Evolutionary conservation across 495 filamentous ascomycete genomes (phyloP).

Genomic region (Rostrohypoxylon terebratum): DNA sequence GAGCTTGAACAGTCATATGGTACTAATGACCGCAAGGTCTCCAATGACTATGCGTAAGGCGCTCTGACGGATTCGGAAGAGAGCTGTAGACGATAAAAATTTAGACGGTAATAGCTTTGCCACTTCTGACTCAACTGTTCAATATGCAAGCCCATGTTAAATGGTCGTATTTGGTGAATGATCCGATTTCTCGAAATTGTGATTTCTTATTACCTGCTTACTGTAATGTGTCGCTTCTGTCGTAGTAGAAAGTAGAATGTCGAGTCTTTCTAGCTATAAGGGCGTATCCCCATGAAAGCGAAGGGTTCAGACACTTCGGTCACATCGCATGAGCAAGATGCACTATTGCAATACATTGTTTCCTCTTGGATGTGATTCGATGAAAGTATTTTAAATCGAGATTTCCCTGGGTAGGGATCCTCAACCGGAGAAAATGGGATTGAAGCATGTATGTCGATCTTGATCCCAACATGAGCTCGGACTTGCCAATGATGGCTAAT

Average conservation of each 20-base stretch:
- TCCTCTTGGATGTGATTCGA: neutral
- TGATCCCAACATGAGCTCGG: neutral
- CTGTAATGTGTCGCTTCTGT: neutral
- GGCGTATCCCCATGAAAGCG: too few relatives aligned
- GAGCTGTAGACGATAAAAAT: neutral
- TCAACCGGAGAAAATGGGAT: neutral
- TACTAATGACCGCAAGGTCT: constrained; percentile 16
- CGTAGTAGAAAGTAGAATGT: neutral
- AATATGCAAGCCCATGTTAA: too few relatives aligned
- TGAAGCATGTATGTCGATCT: neutral
- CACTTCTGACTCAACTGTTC: too few relatives aligned
- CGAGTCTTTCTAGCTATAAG: neutral
- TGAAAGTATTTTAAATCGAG: neutral
- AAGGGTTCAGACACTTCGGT: neutral
- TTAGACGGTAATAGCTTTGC: too few relatives aligned
- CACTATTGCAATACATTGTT: neutral
- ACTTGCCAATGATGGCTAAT: neutral
- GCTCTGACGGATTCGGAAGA: neutral
- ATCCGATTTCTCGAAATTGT: too few relatives aligned
- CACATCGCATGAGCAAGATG: neutral
- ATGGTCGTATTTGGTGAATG: too few relatives aligned
- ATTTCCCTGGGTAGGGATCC: neutral
- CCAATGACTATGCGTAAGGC: constrained; percentile 28
- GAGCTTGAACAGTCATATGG: constrained; percentile 30
- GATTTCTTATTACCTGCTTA: neutral